Percentiles rank a stretch among this genome's conserved stretches.
Evolutionary conservation across 73 alveolate species (phyloP).

Genomic region (Effrenium voratum): DNA sequence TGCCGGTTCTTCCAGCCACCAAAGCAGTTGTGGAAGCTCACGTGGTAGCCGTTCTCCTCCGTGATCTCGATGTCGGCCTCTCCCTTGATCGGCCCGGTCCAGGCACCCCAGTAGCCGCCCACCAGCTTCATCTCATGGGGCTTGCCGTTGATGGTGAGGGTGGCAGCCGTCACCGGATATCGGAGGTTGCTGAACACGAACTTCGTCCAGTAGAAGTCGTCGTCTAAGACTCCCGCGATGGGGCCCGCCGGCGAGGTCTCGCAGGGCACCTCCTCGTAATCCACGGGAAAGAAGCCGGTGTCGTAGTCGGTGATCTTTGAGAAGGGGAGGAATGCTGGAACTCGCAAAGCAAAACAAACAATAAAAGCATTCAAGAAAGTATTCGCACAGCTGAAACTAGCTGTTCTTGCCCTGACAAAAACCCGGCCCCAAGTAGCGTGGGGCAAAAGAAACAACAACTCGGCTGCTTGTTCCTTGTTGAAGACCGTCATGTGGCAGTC

Average conservation of each 20-base stretch:
- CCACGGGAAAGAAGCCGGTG: slow-evolving; percentile 72
- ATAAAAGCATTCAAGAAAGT: too few relatives aligned
- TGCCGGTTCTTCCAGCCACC: slow-evolving; percentile 69
- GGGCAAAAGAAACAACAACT: too few relatives aligned
- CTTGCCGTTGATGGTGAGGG: slow-evolving; percentile 49
- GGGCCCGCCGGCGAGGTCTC: slow-evolving; percentile 44
- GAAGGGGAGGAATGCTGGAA: too few relatives aligned
- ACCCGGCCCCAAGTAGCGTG: too few relatives aligned
- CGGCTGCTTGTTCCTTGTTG: too few relatives aligned
- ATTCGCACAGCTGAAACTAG: too few relatives aligned
- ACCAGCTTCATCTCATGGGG: slow-evolving; percentile 45
- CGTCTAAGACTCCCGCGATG: slow-evolving; percentile 14
- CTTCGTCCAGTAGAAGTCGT: slow-evolving; percentile 87
- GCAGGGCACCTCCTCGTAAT: slow-evolving; percentile 46
- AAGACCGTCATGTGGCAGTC: slow-evolving; percentile 85
- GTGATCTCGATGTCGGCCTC: slow-evolving; percentile 28
- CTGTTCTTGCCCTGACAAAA: too few relatives aligned
- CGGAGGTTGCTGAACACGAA: slow-evolving; percentile 77
- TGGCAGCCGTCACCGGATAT: slow-evolving; percentile 42
- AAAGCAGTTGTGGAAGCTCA: slow-evolving; percentile 59
- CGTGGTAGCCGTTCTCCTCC: slow-evolving; percentile 38
- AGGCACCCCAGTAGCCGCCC: slow-evolving; percentile 42
- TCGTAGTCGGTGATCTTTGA: slow-evolving; percentile 62
- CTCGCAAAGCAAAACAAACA: too few relatives aligned
- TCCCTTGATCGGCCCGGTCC: slow-evolving; percentile 36